Evolutionary conservation across 2,329 filamentous ascomycete genomes (phyloP), one percentile per base, ranked within the genome.

Genomic region (Trichoderma sp.): DNA sequence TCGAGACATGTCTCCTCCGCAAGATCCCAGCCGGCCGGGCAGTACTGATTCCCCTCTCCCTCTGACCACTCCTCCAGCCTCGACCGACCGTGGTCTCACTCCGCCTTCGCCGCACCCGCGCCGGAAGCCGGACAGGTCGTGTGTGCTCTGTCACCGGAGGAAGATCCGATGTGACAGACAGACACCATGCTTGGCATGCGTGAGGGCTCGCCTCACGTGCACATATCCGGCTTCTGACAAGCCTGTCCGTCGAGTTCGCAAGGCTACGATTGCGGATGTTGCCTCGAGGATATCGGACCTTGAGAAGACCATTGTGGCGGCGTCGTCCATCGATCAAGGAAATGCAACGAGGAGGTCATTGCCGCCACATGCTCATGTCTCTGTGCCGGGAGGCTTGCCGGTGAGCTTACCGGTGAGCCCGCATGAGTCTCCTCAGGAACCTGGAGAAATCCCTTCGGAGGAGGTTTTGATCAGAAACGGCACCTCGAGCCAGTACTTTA

Each of bases 141-240:
- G 83, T 71, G 80, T 83, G 5, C 81, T 82, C 6, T 84, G 83
- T 69, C 79, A 82, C 12, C 82, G 83, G 64, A 82, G 89, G 70
- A 91, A 92, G 79, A 91, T 93, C 70, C 90, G 90, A 75, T 93
- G 91, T 82, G 90, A 93, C 81, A 93, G 93, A 81, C 84, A 86
- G 72, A 86, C 90, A 80, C 90, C 91, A 7, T 93, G 91, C 77
- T 86, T 87, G 72, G 92, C 93, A 77, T 93, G 91, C 77, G 85
- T 86, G 39, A 87, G 90, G 72, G 76, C 77, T 36, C 76, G 76
- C 0, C 75, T 76, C 30, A 70, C 76, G 8, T 82, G 80, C 53
- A 72, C 74, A 13, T 82, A 80, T 67, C 79, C 80, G 7, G 74
- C 76, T 32, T 39, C 69, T 6, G 76, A 76, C 0, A 76, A 75